Base-by-base conservation (phyloP, 1,284 basidiomycete genomes). In the Moniliella sp. region DNA sequence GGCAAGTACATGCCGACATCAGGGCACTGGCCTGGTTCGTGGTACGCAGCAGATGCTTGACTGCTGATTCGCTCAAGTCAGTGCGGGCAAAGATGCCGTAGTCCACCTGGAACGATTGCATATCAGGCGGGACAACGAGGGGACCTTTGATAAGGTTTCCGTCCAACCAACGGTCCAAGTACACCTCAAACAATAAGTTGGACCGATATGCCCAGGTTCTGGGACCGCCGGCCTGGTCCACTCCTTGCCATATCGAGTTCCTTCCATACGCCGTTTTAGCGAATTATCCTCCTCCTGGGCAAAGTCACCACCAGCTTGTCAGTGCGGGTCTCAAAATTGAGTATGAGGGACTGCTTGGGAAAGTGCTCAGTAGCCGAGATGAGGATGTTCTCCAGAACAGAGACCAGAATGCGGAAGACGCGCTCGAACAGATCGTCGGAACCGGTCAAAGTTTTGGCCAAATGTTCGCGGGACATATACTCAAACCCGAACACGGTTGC, bases 401-500 rank as follows among this genome's bases (percentile, higher is more conserved):
- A 64, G 3, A 93, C 64, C 37, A 75, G 78, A 45, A 78, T 73
- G 33, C 69, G 66, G 64, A 93, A 97, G 1, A 81, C 71, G 34
- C 71, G 70, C 18, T 75, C 67, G 2, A 80, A 84, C 32, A 72
- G 64, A 13, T 65, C 65, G 4, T 61, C 50, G 5, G 61, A 64
- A 1, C 81, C 81, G 50, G 78, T 91, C 0, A 94, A 59, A 8
- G 73, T 67, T 31, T 69, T 62, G 47, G 94, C 86, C 74, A 97
- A 83, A 56, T 93, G 82, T 34, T 72, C 66, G 30, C 88, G 64
- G 1, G 81, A 69, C 18, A 93, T 64, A 56, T 97, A 97, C 61
- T 94, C 82, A 66, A 94, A 94, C 0, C 88, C 88, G 51, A 86
- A 88, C 35, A 88, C 72, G 10, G 71, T 69, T 5, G 71, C 70